Evolutionary conservation across 2,329 filamentous ascomycete species (phyloP).

Genomic region (Knufia petricola): DNA sequence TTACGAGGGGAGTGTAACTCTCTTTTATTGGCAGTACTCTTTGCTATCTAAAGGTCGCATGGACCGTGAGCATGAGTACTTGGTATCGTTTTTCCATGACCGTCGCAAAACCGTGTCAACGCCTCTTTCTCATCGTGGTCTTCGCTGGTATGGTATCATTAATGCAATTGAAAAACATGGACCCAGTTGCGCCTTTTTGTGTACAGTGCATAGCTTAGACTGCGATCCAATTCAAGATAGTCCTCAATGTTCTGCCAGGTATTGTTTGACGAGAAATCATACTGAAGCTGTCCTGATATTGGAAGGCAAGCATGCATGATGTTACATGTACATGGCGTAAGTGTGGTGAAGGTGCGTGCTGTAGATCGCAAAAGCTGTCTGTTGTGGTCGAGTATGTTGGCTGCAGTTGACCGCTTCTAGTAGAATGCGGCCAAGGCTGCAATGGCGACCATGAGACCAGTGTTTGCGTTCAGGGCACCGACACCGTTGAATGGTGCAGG

Average conservation of each 20-base stretch:
- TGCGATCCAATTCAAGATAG: conserved; percentile 10
- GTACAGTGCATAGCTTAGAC: conserved; percentile 1
- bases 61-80: neutral
- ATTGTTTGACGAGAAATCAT: conserved; percentile 6
- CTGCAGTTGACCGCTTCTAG: conserved; percentile 10
- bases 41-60: neutral
- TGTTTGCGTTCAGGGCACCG: conserved; percentile 75
- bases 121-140: conserved; percentile 2
- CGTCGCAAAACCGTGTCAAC: conserved; percentile 1
- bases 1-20: neutral
- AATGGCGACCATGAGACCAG: conserved; percentile 43
- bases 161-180: neutral
- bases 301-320: conserved; percentile 8
- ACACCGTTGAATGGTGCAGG: conserved; percentile 39
- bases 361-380: conserved; percentile 9
- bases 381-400: neutral
- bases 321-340: conserved; percentile 11
- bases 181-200: conserved; percentile 6
- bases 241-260: neutral
- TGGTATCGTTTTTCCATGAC: conserved; percentile 1
- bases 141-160: conserved; percentile 5
- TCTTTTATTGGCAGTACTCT: conserved; percentile 1
- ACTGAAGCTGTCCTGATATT: conserved; percentile 1
- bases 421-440: conserved; percentile 16
- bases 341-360: conserved; percentile 3